phyloP scores from a whole-genome alignment of 2,329 filamentous ascomycete species.

The Torrubiellomyces zombiae region DNA sequence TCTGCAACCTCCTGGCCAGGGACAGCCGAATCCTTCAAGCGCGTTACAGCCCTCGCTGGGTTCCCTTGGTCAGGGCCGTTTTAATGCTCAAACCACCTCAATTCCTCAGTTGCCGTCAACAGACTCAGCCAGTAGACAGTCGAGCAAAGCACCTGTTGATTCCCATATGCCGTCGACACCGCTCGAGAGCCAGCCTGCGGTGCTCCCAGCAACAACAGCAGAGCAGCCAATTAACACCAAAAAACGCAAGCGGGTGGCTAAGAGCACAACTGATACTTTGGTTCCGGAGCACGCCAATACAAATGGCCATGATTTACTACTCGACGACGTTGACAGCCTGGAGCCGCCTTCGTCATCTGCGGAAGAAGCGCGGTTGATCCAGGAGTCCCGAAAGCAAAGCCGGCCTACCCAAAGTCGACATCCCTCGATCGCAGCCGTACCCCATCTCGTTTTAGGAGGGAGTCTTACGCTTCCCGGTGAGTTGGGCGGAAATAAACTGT shows the following conservation, averaged over 20 bases:
- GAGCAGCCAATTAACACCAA: too few relatives aligned
- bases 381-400: conserved; percentile 20
- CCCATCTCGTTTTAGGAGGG: conserved; percentile 19
- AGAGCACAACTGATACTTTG: conserved; percentile 10
- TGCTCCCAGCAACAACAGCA: too few relatives aligned
- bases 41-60: too few relatives aligned
- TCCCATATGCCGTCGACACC: too few relatives aligned
- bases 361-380: conserved; percentile 19
- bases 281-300: conserved; percentile 11
- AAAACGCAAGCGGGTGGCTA: conserved; percentile 21
- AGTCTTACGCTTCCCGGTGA: conserved; percentile 22
- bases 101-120: too few relatives aligned
- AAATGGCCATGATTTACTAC: conserved; percentile 12
- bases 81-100: too few relatives aligned
- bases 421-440: conserved; percentile 21
- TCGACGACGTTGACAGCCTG: conserved; percentile 18
- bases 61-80: too few relatives aligned
- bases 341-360: conserved; percentile 13
- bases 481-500: conserved; percentile 1
- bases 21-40: too few relatives aligned
- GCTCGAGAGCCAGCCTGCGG: too few relatives aligned
- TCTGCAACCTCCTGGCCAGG: too few relatives aligned
- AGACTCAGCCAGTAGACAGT: too few relatives aligned
- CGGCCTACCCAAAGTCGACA: conserved; percentile 21
- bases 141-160: too few relatives aligned